Base-by-base conservation (phyloP, 2,329 filamentous ascomycete species). In the Sporothrix inflata region DNA sequence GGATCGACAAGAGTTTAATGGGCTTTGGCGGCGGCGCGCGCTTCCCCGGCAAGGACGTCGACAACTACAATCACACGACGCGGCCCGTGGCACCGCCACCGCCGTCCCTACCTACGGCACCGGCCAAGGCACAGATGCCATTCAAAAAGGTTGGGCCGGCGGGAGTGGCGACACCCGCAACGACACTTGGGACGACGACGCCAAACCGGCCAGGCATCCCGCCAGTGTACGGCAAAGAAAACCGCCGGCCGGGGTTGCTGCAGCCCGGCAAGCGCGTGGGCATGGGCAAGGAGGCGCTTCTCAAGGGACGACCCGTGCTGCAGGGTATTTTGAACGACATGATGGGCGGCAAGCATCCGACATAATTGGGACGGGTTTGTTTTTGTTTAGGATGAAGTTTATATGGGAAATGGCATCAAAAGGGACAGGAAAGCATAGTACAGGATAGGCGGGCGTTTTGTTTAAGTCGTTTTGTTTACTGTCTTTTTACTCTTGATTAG, bases 321-420 rank as follows among this genome's bases (percentile, higher is more conserved):
- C 88, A 88, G 78, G 91, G 95, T 84, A 90, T 97, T 75, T 84
- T 94, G 76, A 93, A 96, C 81, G 92, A 94, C 75, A 84, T 89
- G 82, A 85, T 79, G 75, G 79, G 78, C 8, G 72, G 69, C 0
- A 68, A 34, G 65, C 70, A 69, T 42, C 16, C 14, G 4, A 19
- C 8, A 19, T 30, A 12, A 14, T 70, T 70, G 57, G 66, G 30
- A 66, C n/a, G n/a, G 38, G 14, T 42, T 21, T 34, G 49, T 47
- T 45, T 60, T 47, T 38, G 30, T 6, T 2, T n/a, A 16, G 12
- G 2, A 12, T 16, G 47, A 27, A 45, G 38, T 65, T 27, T 24
- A 63, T 11, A 45, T 24, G 34, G n/a, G 38, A 40, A 14, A 60
- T 11, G 34, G 30, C 30, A 63, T 24, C 21, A 8, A 14, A 24